Conservation (phyloP, 306 rosid genomes). For the Trichosanthes truncata region DNA sequence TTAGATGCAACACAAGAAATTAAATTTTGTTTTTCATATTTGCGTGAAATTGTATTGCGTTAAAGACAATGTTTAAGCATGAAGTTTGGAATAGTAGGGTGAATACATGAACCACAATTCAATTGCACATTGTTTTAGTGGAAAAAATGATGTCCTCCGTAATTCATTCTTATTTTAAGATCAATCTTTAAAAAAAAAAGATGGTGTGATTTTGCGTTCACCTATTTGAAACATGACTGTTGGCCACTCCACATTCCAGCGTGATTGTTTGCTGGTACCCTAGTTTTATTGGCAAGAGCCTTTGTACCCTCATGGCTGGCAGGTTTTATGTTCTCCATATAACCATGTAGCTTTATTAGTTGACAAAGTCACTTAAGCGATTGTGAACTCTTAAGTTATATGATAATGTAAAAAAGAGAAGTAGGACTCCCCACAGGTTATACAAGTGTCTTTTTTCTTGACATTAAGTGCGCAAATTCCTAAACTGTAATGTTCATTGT, state of each 20-base stretch:
- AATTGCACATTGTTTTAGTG: neutral
- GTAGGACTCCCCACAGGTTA: neutral
- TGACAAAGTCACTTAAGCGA: neutral
- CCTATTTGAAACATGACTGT: neutral
- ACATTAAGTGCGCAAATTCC: neutral
- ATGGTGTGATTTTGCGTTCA: neutral
- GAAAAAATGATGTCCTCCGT: neutral
- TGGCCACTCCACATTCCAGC: neutral
- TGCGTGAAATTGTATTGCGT: neutral
- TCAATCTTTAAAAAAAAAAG: neutral
- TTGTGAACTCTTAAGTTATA: neutral
- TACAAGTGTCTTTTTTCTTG: neutral
- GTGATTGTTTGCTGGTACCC: neutral
- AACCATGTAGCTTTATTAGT: neutral
- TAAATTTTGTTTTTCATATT: neutral
- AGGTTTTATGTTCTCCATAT: neutral
- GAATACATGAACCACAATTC: neutral
- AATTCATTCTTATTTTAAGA: neutral
- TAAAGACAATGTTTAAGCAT: neutral
- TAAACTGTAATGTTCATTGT: neutral
- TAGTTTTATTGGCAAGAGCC: neutral
- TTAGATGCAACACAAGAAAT: neutral
- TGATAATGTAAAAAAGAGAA: neutral
- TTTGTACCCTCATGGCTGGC: neutral
- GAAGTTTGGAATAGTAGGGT: neutral